A percentile compares a stretch with the other conserved stretches of the same genome.
phyloP scores from a whole-genome alignment of 371 early-diverging fungal species.

The Mucor irregularis region DNA sequence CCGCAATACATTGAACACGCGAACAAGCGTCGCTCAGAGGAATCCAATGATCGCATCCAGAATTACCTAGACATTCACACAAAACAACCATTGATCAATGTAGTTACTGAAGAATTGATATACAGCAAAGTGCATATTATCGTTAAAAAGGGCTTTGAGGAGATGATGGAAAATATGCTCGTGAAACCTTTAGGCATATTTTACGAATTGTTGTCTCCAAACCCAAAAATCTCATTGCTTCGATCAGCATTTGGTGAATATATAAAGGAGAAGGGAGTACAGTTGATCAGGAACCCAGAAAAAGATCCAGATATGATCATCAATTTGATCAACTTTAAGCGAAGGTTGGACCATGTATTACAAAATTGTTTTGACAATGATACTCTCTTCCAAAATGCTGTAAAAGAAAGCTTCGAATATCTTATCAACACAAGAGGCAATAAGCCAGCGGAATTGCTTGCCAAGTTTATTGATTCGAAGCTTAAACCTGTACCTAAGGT shows the following conservation, averaged over 20 bases:
- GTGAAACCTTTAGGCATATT: slow-evolving; percentile 60
- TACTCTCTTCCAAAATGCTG: slow-evolving; percentile 58
- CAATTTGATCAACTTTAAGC: slow-evolving; percentile 69
- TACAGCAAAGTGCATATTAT: slow-evolving; percentile 61
- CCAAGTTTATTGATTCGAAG: slow-evolving; percentile 75
- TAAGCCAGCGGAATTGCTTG: slow-evolving; percentile 89
- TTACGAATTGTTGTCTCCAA: slow-evolving; percentile 32
- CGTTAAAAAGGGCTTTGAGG: slow-evolving; percentile 67
- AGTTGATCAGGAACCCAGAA: slow-evolving; percentile 28
- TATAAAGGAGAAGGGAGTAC: slow-evolving; percentile 36
- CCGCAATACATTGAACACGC: slow-evolving; percentile 68
- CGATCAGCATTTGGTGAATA: slow-evolving; percentile 35
- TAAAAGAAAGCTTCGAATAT: slow-evolving; percentile 84
- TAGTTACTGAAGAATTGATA: slow-evolving; percentile 65
- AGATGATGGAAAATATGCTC: slow-evolving; percentile 61
- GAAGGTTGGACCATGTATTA: slow-evolving; percentile 65
- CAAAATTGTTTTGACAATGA: slow-evolving; percentile 61
- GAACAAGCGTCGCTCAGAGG: slow-evolving; percentile 63
- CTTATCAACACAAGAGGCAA: slow-evolving; percentile 84
- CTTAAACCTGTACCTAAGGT: slow-evolving; percentile 51
- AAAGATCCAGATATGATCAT: slow-evolving; percentile 56
- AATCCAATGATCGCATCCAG: slow-evolving; percentile 59
- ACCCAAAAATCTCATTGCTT: slow-evolving; percentile 9
- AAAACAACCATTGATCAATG: slow-evolving; percentile 54
- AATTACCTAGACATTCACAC: slow-evolving; percentile 73